phyloP scores from a whole-genome alignment of 768 basidiomycete species.

The Wakefieldia striispora region DNA sequence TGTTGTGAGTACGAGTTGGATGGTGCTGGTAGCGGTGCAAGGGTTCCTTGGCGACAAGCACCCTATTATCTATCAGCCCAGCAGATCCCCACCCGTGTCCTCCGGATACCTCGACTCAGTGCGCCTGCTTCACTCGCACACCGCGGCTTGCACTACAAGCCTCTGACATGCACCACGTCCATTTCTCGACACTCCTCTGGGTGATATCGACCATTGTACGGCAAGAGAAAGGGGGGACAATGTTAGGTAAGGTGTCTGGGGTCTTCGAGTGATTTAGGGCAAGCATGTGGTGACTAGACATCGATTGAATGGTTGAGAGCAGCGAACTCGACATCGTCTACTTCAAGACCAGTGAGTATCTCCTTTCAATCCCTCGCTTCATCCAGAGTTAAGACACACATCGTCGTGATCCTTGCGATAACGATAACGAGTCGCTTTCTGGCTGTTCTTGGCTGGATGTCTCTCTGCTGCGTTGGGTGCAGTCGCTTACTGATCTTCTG shows the following conservation, averaged over 20 bases:
- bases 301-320: slow-evolving; percentile 11
- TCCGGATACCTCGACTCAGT: slow-evolving; percentile 16
- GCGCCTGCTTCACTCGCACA: background rate
- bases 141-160: background rate
- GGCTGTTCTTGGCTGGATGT: slow-evolving; percentile 47
- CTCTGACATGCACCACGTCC: no score
- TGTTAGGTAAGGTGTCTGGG: slow-evolving; percentile 14
- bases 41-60: background rate
- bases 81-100: slow-evolving; percentile 4
- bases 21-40: slow-evolving; percentile 18
- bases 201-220: background rate
- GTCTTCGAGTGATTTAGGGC: slow-evolving; percentile 28
- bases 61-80: background rate
- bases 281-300: slow-evolving; percentile 13
- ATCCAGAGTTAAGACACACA: background rate
- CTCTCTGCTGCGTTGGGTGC: slow-evolving; percentile 40
- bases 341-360: slow-evolving; percentile 40
- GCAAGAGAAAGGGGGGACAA: background rate
- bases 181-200: background rate
- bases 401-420: slow-evolving; percentile 1
- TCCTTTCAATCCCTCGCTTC: background rate
- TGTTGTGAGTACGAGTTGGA: background rate
- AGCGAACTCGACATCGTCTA: slow-evolving; percentile 20
- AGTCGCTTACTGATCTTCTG: slow-evolving; percentile 27
- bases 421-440: background rate